Evolutionary conservation across 163 green algal species (phyloP).

Genomic region (Botryococcus braunii): DNA sequence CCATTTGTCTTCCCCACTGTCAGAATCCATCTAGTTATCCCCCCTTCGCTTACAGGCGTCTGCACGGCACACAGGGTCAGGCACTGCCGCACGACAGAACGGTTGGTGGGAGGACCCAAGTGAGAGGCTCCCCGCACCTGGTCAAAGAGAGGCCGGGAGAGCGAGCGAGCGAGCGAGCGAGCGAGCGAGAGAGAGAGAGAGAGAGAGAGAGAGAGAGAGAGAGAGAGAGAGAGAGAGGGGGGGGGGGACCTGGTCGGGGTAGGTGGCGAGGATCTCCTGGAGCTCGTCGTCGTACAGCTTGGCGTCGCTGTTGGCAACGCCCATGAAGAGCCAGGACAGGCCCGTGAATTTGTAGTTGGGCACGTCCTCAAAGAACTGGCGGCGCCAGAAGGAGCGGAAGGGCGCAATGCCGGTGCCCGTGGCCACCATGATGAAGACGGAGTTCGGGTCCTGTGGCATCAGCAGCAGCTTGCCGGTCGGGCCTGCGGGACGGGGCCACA

Average conservation of each 20-base stretch:
- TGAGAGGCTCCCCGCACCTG: too few species aligned
- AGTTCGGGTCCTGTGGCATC: conserved; percentile 78
- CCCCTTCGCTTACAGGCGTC: too few species aligned
- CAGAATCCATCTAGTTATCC: too few species aligned
- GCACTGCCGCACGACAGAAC: too few species aligned
- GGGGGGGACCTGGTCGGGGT: conserved; percentile 60
- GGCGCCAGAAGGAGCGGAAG: conserved; percentile 92
- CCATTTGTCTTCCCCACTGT: too few species aligned
- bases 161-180: too few species aligned
- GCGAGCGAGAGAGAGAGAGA: too few species aligned
- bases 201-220: too few species aligned
- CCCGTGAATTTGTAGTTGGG: conserved; percentile 63
- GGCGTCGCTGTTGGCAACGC: conserved; percentile 91
- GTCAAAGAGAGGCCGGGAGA: too few species aligned
- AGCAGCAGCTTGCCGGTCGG: conserved; percentile 96
- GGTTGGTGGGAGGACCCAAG: too few species aligned
- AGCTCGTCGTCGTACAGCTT: conserved; percentile 88
- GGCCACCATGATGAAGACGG: conserved; percentile 91
- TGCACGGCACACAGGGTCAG: too few species aligned
- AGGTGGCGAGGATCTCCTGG: conserved; percentile 41
- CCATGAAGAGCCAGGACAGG: conserved; percentile 99
- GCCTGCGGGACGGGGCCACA: conserved; percentile 36
- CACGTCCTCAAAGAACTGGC: conserved; percentile 72
- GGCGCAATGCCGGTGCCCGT: conserved; percentile 98
- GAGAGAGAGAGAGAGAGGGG: too few species aligned